Evolutionary conservation across 1,284 basidiomycete species (phyloP).

Genomic region (Cerrena zonata): DNA sequence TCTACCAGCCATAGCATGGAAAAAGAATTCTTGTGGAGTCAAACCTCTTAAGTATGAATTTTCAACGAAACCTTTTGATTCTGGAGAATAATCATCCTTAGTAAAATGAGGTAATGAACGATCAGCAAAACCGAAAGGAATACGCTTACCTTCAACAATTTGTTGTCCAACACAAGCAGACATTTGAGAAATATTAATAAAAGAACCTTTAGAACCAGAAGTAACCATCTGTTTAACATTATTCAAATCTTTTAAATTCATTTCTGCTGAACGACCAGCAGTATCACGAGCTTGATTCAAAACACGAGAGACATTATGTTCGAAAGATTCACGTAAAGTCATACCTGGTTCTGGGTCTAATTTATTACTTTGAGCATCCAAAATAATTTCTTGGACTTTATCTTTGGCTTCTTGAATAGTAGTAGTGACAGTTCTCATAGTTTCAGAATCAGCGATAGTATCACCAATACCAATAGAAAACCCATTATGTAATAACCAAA

Average conservation of each 20-base stretch:
- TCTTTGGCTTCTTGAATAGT: conserved; percentile 80
- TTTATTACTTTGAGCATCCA: conserved; percentile 75
- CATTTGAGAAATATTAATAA: conserved; percentile 99
- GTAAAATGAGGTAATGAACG: conserved; percentile 95
- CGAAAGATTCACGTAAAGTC: conserved; percentile 98
- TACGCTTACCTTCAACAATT: conserved; percentile 95
- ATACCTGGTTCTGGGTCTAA: conserved; percentile 90
- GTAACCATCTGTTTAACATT: conserved; percentile 99
- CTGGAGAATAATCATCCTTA: conserved; percentile 98
- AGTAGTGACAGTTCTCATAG: conserved; percentile 82
- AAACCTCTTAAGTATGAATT: conserved; percentile 98
- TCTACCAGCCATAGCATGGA: conserved; percentile 99
- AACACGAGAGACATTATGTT: conserved; percentile 85
- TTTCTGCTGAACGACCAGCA: conserved; percentile 92
- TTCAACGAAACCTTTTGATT: conserved; percentile 96
- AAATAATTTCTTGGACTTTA: conserved; percentile 67
- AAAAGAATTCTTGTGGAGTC: conserved; percentile 99
- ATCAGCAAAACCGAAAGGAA: conserved; percentile 97
- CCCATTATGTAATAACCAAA: conserved; percentile 97
- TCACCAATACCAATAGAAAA: conserved; percentile 99
- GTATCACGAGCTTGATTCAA: conserved; percentile 94
- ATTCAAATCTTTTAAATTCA: conserved; percentile 95
- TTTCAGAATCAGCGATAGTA: conserved; percentile 88
- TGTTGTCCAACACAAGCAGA: conserved; percentile 99
- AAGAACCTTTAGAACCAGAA: conserved; percentile 95